Percentiles rank a stretch among this genome's conserved stretches.
Evolutionary conservation across 805 yeast species (phyloP).

Genomic region (Metschnikowia drakensbergensis): DNA sequence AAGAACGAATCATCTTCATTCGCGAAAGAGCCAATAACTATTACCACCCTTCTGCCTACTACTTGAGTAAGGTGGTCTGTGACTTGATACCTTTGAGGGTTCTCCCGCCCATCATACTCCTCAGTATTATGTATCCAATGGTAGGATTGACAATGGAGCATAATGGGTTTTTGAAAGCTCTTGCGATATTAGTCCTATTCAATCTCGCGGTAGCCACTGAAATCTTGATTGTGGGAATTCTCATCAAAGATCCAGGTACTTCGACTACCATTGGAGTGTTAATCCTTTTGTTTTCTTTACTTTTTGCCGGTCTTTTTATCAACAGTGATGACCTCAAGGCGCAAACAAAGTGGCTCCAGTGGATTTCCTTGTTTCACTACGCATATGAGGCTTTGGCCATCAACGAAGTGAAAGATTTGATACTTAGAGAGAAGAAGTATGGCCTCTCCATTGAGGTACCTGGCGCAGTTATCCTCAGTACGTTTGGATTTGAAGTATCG

Average conservation of each 20-base stretch:
- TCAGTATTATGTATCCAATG: slow-evolving; percentile 81
- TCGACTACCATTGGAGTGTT: slow-evolving; percentile 87
- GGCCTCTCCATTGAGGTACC: slow-evolving; percentile 95
- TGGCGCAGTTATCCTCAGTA: slow-evolving; percentile 92
- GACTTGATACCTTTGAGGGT: slow-evolving; percentile 90
- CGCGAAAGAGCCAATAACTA: slow-evolving; percentile 94
- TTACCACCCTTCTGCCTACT: slow-evolving; percentile 84
- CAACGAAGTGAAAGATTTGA: slow-evolving; percentile 85
- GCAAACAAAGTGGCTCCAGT: slow-evolving; percentile 70
- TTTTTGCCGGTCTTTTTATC: slow-evolving; percentile 91
- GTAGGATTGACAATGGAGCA: slow-evolving; percentile 82
- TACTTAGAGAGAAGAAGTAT: slow-evolving; percentile 81
- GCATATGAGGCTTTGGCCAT: slow-evolving; percentile 92
- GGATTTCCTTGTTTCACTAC: slow-evolving; percentile 87
- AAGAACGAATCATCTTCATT: slow-evolving; percentile 83
- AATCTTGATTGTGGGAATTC: slow-evolving; percentile 81
- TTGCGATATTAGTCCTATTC: slow-evolving; percentile 70
- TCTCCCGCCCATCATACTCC: slow-evolving; percentile 83
- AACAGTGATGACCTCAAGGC: slow-evolving; percentile 61
- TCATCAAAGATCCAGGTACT: slow-evolving; percentile 85
- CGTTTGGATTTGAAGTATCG: slow-evolving; percentile 88
- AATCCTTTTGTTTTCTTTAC: slow-evolving; percentile 73
- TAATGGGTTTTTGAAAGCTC: slow-evolving; percentile 66
- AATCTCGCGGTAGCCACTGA: slow-evolving; percentile 84
- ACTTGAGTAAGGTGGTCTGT: slow-evolving; percentile 77